Evolutionary conservation across 2,329 filamentous ascomycete genomes (phyloP).

Genomic region (Aschersonia sp.): DNA sequence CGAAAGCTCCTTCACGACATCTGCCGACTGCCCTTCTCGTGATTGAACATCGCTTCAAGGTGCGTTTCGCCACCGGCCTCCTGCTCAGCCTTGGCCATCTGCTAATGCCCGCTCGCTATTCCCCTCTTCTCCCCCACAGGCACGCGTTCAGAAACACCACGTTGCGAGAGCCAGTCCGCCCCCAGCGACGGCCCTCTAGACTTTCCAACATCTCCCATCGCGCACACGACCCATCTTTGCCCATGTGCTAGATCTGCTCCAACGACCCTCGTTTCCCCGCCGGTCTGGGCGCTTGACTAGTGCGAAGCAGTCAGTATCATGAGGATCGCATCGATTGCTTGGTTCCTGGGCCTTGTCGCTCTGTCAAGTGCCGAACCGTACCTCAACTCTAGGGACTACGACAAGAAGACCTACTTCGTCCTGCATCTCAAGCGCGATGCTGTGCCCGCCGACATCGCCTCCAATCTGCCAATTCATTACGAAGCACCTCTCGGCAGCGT

Average conservation of each 20-base stretch:
- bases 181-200: neutral
- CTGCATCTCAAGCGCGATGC: constrained; percentile 60
- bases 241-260: neutral
- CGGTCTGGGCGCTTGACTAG: neutral
- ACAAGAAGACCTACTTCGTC: constrained; percentile 82
- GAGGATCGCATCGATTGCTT: constrained; percentile 37
- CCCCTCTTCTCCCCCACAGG: neutral
- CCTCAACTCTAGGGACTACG: constrained; percentile 53
- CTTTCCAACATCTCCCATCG: neutral
- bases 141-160: neutral
- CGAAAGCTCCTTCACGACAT: neutral
- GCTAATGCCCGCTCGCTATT: neutral
- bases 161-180: too few relatives aligned
- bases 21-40: neutral
- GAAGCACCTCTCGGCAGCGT: constrained; percentile 73
- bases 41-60: neutral
- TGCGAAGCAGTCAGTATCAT: constrained; percentile 16
- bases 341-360: constrained; percentile 35
- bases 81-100: neutral
- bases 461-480: constrained; percentile 59
- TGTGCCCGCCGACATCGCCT: constrained; percentile 55
- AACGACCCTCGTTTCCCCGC: neutral
- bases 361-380: constrained; percentile 27
- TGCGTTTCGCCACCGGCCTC: neutral
- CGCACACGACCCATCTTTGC: neutral